Percentiles rank a stretch among this genome's conserved stretches.
phyloP scores from a whole-genome alignment of 2,329 filamentous ascomycete species.

The Colletotrichum coccodes region DNA sequence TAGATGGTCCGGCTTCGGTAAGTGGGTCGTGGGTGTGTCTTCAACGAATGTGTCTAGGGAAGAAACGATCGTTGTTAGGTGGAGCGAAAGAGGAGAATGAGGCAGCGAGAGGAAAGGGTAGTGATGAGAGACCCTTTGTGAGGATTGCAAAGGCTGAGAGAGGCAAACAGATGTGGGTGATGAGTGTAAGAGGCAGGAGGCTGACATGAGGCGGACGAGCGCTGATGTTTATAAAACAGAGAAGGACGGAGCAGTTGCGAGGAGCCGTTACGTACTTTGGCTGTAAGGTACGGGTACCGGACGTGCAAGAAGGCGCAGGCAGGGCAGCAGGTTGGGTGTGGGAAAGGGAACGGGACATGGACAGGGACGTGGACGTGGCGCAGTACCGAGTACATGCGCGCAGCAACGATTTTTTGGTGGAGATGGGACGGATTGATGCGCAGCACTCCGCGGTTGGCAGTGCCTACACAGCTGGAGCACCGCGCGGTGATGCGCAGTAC shows the following conservation, averaged over 20 bases:
- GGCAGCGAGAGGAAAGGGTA: slow-evolving; percentile 12
- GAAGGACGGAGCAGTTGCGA: neutral
- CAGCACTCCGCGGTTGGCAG: neutral
- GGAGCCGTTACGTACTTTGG: slow-evolving; percentile 15
- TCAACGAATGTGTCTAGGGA: slow-evolving; percentile 24
- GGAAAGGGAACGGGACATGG: slow-evolving; percentile 16
- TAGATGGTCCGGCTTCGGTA: slow-evolving; percentile 5
- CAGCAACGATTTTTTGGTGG: slow-evolving; percentile 19
- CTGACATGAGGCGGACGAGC: slow-evolving; percentile 23
- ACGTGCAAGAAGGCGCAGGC: slow-evolving; percentile 27
- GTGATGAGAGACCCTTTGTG: neutral
- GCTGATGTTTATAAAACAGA: slow-evolving; percentile 32
- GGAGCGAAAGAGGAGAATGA: neutral
- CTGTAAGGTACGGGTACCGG: slow-evolving; percentile 10
- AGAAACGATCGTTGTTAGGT: slow-evolving; percentile 7
- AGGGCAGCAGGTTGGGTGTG: slow-evolving; percentile 4
- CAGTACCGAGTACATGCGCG: slow-evolving; percentile 16
- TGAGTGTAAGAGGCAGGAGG: slow-evolving; percentile 6
- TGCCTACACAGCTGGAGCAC: neutral
- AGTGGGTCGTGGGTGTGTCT: slow-evolving; percentile 1
- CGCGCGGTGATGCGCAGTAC: neutral
- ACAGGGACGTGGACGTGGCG: slow-evolving; percentile 30
- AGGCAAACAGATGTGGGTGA: slow-evolving; percentile 15
- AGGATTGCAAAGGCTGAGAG: neutral
- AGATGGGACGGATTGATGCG: slow-evolving; percentile 28